These are phyloP conservation scores for Leucoagaricus sp. DNA, from an alignment of 1,284 basidiomycete genomes.

Conservation along the genomic window DNA sequence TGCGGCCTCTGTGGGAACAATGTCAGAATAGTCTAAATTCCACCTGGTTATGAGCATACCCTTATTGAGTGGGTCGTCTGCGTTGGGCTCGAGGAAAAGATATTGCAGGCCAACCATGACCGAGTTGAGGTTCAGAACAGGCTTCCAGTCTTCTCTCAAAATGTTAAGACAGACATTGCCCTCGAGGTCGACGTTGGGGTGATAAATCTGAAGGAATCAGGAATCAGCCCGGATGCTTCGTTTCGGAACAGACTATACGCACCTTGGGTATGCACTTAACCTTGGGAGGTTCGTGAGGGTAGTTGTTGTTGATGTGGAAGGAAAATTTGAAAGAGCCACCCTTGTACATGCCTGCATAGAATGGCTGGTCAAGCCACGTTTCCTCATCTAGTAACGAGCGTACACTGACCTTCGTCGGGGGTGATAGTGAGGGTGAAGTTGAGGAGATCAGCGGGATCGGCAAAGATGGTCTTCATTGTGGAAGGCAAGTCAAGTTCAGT, in stretches of 20 bases:
- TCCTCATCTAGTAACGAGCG: constrained; percentile 3
- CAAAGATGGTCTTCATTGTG: constrained; percentile 95
- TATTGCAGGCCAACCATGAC: constrained; percentile 99
- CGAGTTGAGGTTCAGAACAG: constrained; percentile 94
- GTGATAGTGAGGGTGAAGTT: constrained; percentile 96
- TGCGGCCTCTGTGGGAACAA: constrained; percentile 80
- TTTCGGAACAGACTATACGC: constrained; percentile 25
- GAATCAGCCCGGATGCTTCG: constrained; percentile 15
- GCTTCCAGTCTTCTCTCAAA: constrained; percentile 99
- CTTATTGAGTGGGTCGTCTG: constrained; percentile 98
- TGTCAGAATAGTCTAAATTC: constrained; percentile 3
- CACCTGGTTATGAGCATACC: constrained; percentile 57
- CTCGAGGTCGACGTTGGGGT: constrained; percentile 97
- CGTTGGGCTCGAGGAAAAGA: constrained; percentile 97
- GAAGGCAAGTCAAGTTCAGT: constrained; percentile 95
- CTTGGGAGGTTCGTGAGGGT: constrained; percentile 99
- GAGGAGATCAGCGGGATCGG: constrained; percentile 90
- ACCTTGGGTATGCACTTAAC: constrained; percentile 97
- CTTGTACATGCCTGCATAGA: constrained; percentile 91
- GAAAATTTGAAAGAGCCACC: constrained; percentile 93
- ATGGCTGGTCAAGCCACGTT: constrained; percentile 13
- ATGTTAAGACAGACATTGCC: constrained; percentile 98
- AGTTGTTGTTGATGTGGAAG: constrained; percentile 95
- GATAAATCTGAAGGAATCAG: constrained; percentile 78
- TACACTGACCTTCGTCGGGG: constrained; percentile 87